Conservation (phyloP, 805 yeast genomes). For the Lachancea mirantina region DNA sequence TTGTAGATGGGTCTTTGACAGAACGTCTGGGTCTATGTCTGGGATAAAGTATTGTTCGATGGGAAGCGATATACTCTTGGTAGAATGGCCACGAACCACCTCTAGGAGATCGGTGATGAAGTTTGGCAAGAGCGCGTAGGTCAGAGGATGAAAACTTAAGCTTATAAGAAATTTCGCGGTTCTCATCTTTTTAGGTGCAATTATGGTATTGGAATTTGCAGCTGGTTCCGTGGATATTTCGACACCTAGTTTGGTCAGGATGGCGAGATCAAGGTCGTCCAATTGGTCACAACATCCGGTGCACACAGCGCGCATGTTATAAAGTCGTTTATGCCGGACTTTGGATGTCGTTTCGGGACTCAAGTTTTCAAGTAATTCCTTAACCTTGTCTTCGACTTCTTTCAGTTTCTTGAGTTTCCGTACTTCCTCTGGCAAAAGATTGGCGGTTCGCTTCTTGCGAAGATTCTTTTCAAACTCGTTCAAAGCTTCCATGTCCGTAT, state of each 20-base stretch:
- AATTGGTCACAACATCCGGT: slow-evolving; percentile 59
- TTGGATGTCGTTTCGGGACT: neutral
- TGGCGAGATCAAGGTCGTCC: slow-evolving; percentile 36
- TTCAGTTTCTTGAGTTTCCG: slow-evolving; percentile 27
- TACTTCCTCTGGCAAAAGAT: slow-evolving; percentile 36
- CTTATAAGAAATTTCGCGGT: slow-evolving; percentile 82
- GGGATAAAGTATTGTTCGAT: slow-evolving; percentile 29
- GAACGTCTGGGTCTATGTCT: slow-evolving; percentile 25
- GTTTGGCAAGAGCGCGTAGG: slow-evolving; percentile 47
- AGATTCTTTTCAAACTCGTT: slow-evolving; percentile 55
- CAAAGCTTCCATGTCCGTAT: slow-evolving; percentile 59
- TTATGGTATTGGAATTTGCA: slow-evolving; percentile 42
- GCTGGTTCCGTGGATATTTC: slow-evolving; percentile 34
- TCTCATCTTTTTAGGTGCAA: slow-evolving; percentile 77
- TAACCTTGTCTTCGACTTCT: slow-evolving; percentile 22
- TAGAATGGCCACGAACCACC: slow-evolving; percentile 12
- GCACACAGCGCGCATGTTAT: slow-evolving; percentile 42
- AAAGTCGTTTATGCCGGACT: slow-evolving; percentile 22
- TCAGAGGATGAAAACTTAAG: slow-evolving; percentile 46
- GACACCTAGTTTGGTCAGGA: slow-evolving; percentile 51
- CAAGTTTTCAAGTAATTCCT: slow-evolving; percentile 9
- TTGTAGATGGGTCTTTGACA: slow-evolving; percentile 13
- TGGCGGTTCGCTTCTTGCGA: slow-evolving; percentile 32
- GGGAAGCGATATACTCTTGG: slow-evolving; percentile 18
- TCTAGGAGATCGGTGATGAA: slow-evolving; percentile 45